Conservation (phyloP, 202 grass and related monocot genomes). For the Carex sylvatica region DNA sequence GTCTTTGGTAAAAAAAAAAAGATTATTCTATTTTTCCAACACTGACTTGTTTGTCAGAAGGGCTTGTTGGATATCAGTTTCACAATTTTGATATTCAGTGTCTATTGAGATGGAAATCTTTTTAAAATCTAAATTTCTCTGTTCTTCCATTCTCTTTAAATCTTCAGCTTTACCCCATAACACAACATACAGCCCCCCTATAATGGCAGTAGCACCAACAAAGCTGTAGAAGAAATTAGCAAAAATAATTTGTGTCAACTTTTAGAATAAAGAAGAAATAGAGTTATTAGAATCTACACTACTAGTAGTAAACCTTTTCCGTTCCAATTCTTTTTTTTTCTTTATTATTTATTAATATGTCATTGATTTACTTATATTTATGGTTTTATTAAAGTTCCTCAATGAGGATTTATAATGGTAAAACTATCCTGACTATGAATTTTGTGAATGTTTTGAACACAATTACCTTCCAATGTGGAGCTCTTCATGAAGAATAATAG, state of each 20-base stretch:
- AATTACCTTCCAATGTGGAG: slow-evolving; percentile 58
- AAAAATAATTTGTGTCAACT: slow-evolving; percentile 35
- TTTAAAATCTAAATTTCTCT: slow-evolving; percentile 11
- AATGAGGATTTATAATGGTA: neutral
- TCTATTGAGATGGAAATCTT: slow-evolving; percentile 5
- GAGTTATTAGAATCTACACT: neutral
- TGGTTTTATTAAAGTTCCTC: neutral
- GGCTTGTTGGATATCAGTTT: slow-evolving; percentile 34
- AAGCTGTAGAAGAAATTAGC: slow-evolving; percentile 35
- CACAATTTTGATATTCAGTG: neutral
- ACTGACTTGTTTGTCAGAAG: slow-evolving; percentile 26
- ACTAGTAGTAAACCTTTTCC: neutral
- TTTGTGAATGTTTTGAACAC: neutral
- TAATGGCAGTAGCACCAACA: slow-evolving; percentile 51
- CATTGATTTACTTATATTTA: neutral
- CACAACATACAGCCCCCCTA: slow-evolving; percentile 54
- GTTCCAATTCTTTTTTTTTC: no score
- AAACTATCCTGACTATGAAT: neutral
- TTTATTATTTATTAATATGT: no score
- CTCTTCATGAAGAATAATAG: slow-evolving; percentile 41
- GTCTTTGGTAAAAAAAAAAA: neutral
- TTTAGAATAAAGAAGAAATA: neutral
- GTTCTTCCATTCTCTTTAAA: neutral
- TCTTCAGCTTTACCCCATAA: slow-evolving; percentile 80
- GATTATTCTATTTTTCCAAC: neutral